Evolutionary conservation across 2,329 filamentous ascomycete genomes (phyloP), one percentile per base, ranked within the genome.

Genomic region (Epichloe brachyelytri): DNA sequence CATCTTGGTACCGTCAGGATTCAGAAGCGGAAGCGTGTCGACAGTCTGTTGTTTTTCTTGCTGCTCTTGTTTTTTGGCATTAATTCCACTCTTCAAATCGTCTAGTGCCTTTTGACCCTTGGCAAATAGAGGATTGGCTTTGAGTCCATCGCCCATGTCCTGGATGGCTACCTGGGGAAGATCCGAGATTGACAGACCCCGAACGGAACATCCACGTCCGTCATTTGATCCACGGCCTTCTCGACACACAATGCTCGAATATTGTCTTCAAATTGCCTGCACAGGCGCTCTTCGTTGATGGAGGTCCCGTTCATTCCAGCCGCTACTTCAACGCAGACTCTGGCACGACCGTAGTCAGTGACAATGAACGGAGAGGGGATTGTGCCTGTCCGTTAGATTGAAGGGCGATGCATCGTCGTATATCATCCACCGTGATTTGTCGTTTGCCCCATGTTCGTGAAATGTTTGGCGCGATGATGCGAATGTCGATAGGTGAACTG

Each of bases 371-470:
- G 71, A 2, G 67, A 65, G 36, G 56, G 6, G 53, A 49, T 37
- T 59, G 49, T 22, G 57, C 43, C 4, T 68, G 69, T 54, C 40
- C 38, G 15, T 67, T 65, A 2, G 60, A 63, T 11, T 83, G 73
- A n/a, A 88, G 68, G 46, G 82, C 84, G 20, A 90, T 65, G 55
- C 83, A 78, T 54, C 78, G 74, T 54, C 80, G 79, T 46, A 89
- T 70, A 59, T 90, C 85, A 40, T 80, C 77, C 0, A 77, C 67
- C 0, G 73, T 77, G 15, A 88, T 83, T 51, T 74, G 74, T 34
- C 84, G 76, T 68, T 85, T 88, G 53, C 84, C 83, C 85, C 85
- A 90, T 38, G 82, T 71, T 56, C 80, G 76, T 12, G 83, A 78
- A 40, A 87, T 72, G 51, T 80, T 75, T 10, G 79, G 79, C 36